A percentile compares a stretch with the other conserved stretches of the same genome.
Conservation (phyloP, 2,329 filamentous ascomycete species). For the Aspergillus floridensis region DNA sequence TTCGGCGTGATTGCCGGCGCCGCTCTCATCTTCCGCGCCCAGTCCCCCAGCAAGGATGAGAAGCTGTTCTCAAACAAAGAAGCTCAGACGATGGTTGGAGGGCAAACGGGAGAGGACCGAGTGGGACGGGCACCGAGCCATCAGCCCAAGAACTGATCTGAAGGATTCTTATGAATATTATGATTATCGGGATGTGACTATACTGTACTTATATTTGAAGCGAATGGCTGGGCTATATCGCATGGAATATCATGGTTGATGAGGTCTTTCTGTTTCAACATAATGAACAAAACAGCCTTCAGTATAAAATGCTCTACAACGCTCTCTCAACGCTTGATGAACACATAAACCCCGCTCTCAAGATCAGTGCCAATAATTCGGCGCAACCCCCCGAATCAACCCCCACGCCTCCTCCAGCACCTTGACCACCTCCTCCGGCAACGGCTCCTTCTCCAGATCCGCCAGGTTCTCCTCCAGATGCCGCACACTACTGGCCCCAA, state of each 20-base stretch:
- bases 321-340: background rate
- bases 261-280: background rate
- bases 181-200: too few relatives aligned
- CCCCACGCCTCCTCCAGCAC: slow-evolving; percentile 41
- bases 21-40: slow-evolving; percentile 13
- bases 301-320: too few relatives aligned
- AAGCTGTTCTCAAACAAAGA: slow-evolving; percentile 10
- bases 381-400: slow-evolving; percentile 27
- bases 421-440: slow-evolving; percentile 41
- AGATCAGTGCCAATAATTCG: slow-evolving; percentile 33
- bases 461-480: slow-evolving; percentile 42
- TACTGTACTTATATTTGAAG: background rate
- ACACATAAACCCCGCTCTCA: too few relatives aligned
- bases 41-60: slow-evolving; percentile 12
- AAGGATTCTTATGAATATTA: background rate
- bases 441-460: slow-evolving; percentile 39
- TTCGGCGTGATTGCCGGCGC: slow-evolving; percentile 4
- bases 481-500: slow-evolving; percentile 36
- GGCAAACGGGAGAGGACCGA: background rate
- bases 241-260: too few relatives aligned
- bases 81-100: slow-evolving; percentile 9
- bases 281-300: background rate
- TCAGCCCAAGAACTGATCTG: background rate
- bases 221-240: too few relatives aligned
- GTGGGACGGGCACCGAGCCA: background rate